A percentile compares a stretch with the other conserved stretches of the same genome.
These are phyloP conservation scores for Silene vulgaris DNA, from an alignment of 179 eudicot genomes.

Conservation along the genomic window DNA sequence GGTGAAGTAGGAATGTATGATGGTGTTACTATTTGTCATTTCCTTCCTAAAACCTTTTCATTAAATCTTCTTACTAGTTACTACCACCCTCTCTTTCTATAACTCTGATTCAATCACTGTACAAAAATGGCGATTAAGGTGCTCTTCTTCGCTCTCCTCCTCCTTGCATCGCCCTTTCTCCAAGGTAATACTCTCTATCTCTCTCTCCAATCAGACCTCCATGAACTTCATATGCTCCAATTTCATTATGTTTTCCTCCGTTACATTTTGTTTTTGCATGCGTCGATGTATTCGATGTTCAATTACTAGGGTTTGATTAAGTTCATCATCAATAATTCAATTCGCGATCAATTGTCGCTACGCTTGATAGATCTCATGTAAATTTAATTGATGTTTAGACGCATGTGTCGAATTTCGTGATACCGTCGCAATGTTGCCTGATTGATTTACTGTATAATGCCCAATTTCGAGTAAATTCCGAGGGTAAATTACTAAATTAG, in stretches of 20 bases:
- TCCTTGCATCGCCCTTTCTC: constrained; percentile 51
- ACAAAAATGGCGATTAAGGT: constrained; percentile 41
- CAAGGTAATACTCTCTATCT: constrained; percentile 34
- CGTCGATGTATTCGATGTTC: background rate
- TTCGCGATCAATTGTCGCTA: background rate
- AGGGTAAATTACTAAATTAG: too few species aligned
- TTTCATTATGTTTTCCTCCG: background rate
- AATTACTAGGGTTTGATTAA: background rate
- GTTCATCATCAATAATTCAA: background rate
- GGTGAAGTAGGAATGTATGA: too few species aligned
- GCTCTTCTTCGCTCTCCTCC: constrained; percentile 45
- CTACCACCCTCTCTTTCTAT: background rate
- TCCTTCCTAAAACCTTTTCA: constrained; percentile 14
- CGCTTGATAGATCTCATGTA: constrained; percentile 21
- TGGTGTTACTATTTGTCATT: background rate
- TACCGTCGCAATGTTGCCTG: background rate
- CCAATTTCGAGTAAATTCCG: background rate
- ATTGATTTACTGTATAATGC: background rate
- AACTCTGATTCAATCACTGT: background rate
- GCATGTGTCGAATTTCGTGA: background rate
- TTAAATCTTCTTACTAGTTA: background rate
- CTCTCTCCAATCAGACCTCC: constrained; percentile 24
- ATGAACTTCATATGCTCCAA: background rate
- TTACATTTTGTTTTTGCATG: background rate
- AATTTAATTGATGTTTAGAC: background rate